phyloP scores from a whole-genome alignment of 1,139 yeast species.

The Yueomyces sp. region DNA sequence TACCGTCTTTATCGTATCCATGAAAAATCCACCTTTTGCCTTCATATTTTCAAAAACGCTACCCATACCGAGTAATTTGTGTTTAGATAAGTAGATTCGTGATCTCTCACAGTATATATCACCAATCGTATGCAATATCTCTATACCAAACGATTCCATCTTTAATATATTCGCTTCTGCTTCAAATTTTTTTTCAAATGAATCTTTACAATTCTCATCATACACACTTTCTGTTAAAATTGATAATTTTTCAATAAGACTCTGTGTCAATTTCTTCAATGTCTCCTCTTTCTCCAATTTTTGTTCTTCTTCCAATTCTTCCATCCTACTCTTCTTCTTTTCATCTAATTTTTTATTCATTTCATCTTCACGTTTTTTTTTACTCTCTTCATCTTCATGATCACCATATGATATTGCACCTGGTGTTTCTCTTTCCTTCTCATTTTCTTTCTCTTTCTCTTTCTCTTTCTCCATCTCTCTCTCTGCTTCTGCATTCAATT shows the following conservation, averaged over 20 bases:
- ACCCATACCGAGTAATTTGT: conserved; percentile 65
- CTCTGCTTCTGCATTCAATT: conserved; percentile 12
- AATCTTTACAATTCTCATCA: conserved; percentile 14
- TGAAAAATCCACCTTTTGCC: conserved; percentile 75
- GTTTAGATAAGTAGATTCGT: conserved; percentile 48
- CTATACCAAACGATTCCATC: conserved; percentile 69
- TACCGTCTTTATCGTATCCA: conserved; percentile 76
- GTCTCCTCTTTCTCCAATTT: conserved; percentile 58
- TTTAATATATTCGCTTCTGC: conserved; percentile 56
- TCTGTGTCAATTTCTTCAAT: conserved; percentile 49
- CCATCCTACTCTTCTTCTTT: conserved; percentile 42
- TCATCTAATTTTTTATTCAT: conserved; percentile 6
- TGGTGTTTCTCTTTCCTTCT: neutral
- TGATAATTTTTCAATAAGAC: conserved; percentile 18
- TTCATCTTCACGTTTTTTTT: neutral
- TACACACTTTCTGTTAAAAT: conserved; percentile 22
- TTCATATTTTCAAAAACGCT: conserved; percentile 75
- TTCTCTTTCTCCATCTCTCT: conserved; percentile 34
- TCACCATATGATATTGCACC: neutral
- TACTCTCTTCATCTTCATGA: neutral
- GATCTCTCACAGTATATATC: conserved; percentile 47
- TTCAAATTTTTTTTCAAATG: conserved; percentile 29
- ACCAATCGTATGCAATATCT: conserved; percentile 57
- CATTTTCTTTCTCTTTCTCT: conserved; percentile 24
- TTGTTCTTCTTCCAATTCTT: conserved; percentile 69